These are phyloP conservation scores for Pelargonium myrrhifolium DNA, from an alignment of 441 rosid species.

Conservation along the genomic window DNA sequence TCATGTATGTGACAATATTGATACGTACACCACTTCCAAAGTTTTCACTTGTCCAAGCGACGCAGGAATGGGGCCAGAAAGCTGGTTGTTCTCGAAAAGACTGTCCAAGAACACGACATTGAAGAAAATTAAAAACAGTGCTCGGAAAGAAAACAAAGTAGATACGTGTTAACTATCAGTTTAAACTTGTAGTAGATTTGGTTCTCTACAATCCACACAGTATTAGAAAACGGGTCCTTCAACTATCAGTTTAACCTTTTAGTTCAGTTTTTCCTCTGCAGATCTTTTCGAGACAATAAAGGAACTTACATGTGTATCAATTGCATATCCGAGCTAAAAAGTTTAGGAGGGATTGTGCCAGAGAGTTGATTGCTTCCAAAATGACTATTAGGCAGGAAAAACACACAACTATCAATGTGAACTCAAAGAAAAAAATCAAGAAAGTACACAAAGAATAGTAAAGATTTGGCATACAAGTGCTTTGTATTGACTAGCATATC, in stretches of 20 bases:
- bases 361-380: constrained; percentile 58
- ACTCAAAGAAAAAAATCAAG: not conserved
- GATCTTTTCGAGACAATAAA: no score
- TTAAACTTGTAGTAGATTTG: no score
- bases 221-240: no score
- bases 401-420: not conserved
- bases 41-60: constrained; percentile 49
- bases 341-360: constrained; percentile 45
- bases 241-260: no score
- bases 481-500: constrained; percentile 46
- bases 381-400: constrained; percentile 36
- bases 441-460: not conserved
- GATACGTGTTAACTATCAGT: no score
- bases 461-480: constrained; percentile 59
- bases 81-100: constrained; percentile 55
- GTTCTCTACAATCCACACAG: no score
- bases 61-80: constrained; percentile 48
- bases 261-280: no score
- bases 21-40: constrained; percentile 66
- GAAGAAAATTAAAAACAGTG: no score
- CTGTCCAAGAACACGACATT: constrained; percentile 25
- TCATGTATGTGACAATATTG: constrained; percentile 1
- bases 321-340: constrained; percentile 50
- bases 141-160: no score
- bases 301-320: constrained; percentile 64